Evolutionary conservation across 495 filamentous ascomycete genomes (phyloP).

Genomic region (Penicillium samsonianum): DNA sequence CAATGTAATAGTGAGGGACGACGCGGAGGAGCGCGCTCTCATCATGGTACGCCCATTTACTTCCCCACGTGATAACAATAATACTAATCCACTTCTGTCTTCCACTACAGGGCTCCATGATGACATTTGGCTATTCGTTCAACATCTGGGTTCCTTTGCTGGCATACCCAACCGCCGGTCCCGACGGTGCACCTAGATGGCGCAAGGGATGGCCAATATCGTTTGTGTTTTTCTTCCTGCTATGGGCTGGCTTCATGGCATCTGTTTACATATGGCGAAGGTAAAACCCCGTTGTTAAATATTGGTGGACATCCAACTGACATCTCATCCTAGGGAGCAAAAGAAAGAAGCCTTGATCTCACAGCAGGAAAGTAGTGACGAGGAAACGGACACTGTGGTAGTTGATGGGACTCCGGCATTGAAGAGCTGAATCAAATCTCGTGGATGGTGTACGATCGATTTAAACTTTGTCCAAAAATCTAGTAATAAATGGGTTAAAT

Average conservation of each 20-base stretch:
- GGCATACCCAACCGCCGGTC: slow-evolving; percentile 44
- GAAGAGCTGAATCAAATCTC: background rate
- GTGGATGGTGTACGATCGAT: too few species aligned
- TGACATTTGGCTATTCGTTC: slow-evolving; percentile 53
- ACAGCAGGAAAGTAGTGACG: slow-evolving; percentile 17
- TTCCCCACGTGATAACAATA: background rate
- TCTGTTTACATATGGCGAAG: slow-evolving; percentile 38
- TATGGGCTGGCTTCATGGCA: slow-evolving; percentile 45
- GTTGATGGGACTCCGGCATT: background rate
- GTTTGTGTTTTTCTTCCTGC: slow-evolving; percentile 40
- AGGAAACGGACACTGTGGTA: slow-evolving; percentile 16
- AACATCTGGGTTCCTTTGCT: slow-evolving; percentile 50
- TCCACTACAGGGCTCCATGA: slow-evolving; percentile 43
- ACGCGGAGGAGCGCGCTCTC: slow-evolving; percentile 49
- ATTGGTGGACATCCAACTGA: slow-evolving; percentile 1
- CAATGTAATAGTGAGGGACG: slow-evolving; percentile 47
- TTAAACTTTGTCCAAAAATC: too few species aligned
- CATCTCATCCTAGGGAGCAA: slow-evolving; percentile 13
- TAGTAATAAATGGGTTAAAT: too few species aligned
- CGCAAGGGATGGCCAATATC: slow-evolving; percentile 47
- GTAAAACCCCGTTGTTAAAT: slow-evolving; percentile 20
- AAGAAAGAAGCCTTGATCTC: slow-evolving; percentile 4
- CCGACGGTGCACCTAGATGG: slow-evolving; percentile 48
- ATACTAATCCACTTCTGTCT: slow-evolving; percentile 6
- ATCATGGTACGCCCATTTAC: slow-evolving; percentile 38